Evolutionary conservation across 805 yeast species (phyloP), one percentile per base, ranked within the genome.

Genomic region (Metschnikowia colocasiae): DNA sequence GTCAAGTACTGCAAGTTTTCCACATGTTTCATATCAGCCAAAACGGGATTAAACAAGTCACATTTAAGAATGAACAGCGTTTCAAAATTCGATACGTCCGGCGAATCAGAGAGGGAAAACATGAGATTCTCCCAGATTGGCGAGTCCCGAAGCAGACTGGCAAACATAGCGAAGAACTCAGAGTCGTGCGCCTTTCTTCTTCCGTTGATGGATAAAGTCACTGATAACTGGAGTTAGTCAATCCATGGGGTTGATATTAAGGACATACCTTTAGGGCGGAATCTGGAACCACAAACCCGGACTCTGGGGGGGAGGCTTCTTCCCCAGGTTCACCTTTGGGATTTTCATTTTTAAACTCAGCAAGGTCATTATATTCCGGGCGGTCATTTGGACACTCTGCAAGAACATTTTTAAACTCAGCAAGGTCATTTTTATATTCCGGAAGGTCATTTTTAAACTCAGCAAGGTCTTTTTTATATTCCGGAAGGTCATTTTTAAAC

Each of bases 171-270:
- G 22, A 45, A 45, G 12, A 47, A 30, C 29, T 55, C 52, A 12
- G 40, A 37, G 13, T 51, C 57, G 8, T n/a, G 37, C 7, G 41
- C 41, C 12, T 45, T 41, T 8, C n/a, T 31, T 13, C 32, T 43
- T 6, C 54, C 56, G 23, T 55, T 55, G 22, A 55, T 20, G 2
- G 25, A 18, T 7, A 55, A 19, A 10, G 39, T 43, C 15, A 55
- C 16, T 10, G 50, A 31, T 18, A 55, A 29, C 59, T 51, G 22
- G 20, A 4, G 34, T 39, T 39, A 39, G 42, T 22, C 13, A 15
- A 15, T 29, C 15, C 34, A 25, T 12, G 31, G 12, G 27, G 12
- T 4, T 13, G 34, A 23, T 20, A 2, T 15, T 13, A 16, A 10
- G 16, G 10, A 39, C 42, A 20, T 39, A 39, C 42, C 23, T 39